Evolutionary conservation across 139 green algal genomes (phyloP), one percentile per base, ranked within the genome.

Genomic region (Diplosphaera chodatii): DNA sequence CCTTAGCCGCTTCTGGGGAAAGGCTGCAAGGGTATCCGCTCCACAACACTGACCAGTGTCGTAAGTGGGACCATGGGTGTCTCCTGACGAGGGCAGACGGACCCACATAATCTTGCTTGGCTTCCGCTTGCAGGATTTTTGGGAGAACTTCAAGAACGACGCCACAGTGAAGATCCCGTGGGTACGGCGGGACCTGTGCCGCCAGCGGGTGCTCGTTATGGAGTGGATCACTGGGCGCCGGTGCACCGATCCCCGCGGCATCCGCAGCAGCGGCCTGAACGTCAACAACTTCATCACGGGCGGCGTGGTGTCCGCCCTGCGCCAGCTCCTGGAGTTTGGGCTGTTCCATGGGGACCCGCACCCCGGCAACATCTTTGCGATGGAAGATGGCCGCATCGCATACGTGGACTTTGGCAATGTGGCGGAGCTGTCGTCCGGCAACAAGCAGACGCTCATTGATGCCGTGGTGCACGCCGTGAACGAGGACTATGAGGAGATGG

Each of bases 371-470:
- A 97, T 99, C 73, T 99, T 99, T 79, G 89, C 88, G n/a, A 82
- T 99, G 83, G 40, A 65, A 0, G 95, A 99, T 71, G 95, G 95
- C 31, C 91, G 95, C 80, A 99, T 99, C 74, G 95, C 95, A 10
- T 99, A 99, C 71, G 95, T 99, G 0, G 95, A 99, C 85, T 99
- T 99, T 84, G 95, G 95, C 70, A 99, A 99, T 73, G 95, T 99
- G 32, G 93, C 93, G n/a, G 88, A 98, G 82, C 84, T 99, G 31
- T 89, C 74, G 55, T 83, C 91, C 75, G 59, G 70, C 34, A 94
- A 91, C 86, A 92, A 94, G 81, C 76, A 84, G 79, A 82, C 92
- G 28, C 85, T 99, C 55, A 93, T 98, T 59, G 95, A 99, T 76
- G 93, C 95, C 0, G 92, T 99, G 64, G 95, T 99, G 70, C 95